Base-by-base conservation (phyloP, 1,139 yeast genomes). In the Protomyces inundatus region DNA sequence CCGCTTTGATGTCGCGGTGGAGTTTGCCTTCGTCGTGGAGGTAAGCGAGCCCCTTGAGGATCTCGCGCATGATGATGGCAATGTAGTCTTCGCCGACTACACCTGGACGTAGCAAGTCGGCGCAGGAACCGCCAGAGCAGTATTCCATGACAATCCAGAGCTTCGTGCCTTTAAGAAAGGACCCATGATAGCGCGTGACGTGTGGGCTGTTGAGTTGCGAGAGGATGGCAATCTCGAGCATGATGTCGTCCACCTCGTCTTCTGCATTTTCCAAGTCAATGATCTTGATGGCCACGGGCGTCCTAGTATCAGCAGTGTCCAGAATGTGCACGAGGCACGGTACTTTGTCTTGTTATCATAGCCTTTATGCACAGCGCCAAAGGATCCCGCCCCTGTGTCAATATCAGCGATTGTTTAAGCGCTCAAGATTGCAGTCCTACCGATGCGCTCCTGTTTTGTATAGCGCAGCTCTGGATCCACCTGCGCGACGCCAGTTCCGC, bases 131-230 rank as follows among this genome's bases (percentile, higher is more conserved):
- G 32, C 95, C 96, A 10, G 91, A 95, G 75, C 97, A 90, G 72
- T 82, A 88, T 73, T 90, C 97, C 96, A 90, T 88, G 4, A 88
- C 87, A 60, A 90, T 88, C 85, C 91, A 90, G 85, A 90, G 83
- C 32, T 83, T 81, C 51, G 83, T 83, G 63, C 82, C 88, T 61
- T 79, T 77, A 9, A 85, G 75, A 71, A 84, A 83, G 0, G 95
- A 84, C 59, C 84, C 85, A 69, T 77, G 79, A 74, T 88, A 88
- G 66, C 73, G 48, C 39, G 66, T 67, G 30, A 55, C 61, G 35
- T 81, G 81, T 0, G 82, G 82, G n/a, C 87, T 83, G 65, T 80
- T 79, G 67, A 90, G 75, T 61, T 83, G 82, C 14, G 90, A 83
- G 48, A 90, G 76, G 68, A 90, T 83, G 65, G 82, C 84, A 62